Evolutionary conservation across 2,329 filamentous ascomycete species (phyloP).

Genomic region (Fusarium dimerum): DNA sequence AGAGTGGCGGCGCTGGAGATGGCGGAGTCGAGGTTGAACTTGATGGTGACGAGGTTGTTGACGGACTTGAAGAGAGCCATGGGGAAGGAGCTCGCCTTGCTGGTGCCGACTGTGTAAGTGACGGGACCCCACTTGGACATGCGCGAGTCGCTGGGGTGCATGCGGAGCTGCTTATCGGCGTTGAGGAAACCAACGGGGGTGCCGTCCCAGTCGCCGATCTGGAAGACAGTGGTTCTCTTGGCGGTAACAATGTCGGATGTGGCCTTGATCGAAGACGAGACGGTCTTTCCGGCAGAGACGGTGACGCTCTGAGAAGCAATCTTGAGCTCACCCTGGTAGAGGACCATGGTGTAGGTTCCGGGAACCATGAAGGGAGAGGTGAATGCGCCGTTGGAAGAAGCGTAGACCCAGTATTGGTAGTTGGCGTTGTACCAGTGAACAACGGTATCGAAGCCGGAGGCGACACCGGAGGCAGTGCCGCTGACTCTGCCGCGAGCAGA

Average conservation of each 20-base stretch:
- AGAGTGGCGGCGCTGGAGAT: slow-evolving; percentile 56
- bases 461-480: slow-evolving; percentile 61
- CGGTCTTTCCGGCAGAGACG: slow-evolving; percentile 51
- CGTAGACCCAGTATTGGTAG: slow-evolving; percentile 67
- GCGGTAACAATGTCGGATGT: slow-evolving; percentile 43
- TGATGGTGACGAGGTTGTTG: slow-evolving; percentile 62
- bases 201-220: slow-evolving; percentile 67
- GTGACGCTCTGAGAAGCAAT: slow-evolving; percentile 51
- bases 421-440: slow-evolving; percentile 66
- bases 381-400: slow-evolving; percentile 55
- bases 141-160: slow-evolving; percentile 67
- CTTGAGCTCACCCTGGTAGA: slow-evolving; percentile 61
- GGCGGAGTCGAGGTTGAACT: slow-evolving; percentile 54
- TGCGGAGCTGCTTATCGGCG: slow-evolving; percentile 65
- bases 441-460: slow-evolving; percentile 53
- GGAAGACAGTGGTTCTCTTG: slow-evolving; percentile 57
- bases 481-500: slow-evolving; percentile 59
- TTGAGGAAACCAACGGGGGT: slow-evolving; percentile 66
- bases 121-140: slow-evolving; percentile 62
- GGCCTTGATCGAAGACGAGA: slow-evolving; percentile 52
- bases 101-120: slow-evolving; percentile 63
- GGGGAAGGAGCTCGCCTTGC: slow-evolving; percentile 54
- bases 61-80: slow-evolving; percentile 66
- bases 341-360: slow-evolving; percentile 67
- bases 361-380: slow-evolving; percentile 67